Conservation (phyloP, 2,329 filamentous ascomycete species). For the Diaporthe vexans region DNA sequence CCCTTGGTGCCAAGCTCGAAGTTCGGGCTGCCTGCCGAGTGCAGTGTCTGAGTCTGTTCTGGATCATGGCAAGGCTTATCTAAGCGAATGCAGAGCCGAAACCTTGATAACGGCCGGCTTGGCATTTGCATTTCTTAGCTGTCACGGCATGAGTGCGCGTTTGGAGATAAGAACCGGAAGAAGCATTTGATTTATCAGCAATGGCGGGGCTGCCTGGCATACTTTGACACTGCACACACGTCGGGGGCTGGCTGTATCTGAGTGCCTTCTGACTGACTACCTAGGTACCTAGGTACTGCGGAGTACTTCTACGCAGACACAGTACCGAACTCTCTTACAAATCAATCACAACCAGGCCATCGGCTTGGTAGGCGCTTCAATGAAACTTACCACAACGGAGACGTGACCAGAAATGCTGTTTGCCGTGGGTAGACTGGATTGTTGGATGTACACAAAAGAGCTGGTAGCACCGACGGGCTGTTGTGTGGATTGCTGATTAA, state of each 20-base stretch:
- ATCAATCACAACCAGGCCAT: too few relatives aligned
- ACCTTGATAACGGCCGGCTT: slow-evolving; percentile 5
- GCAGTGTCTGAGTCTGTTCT: neutral
- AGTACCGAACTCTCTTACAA: neutral
- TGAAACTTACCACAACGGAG: neutral
- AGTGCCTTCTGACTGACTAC: too few relatives aligned
- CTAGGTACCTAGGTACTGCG: neutral
- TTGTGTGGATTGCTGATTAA: neutral
- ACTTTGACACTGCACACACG: neutral
- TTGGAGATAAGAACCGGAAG: slow-evolving; percentile 2
- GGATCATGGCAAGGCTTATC: slow-evolving; percentile 21
- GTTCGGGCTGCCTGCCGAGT: neutral
- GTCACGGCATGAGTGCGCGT: neutral
- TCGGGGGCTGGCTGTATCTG: neutral
- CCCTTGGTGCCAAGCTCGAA: slow-evolving; percentile 19
- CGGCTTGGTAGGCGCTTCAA: neutral
- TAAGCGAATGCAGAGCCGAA: slow-evolving; percentile 29
- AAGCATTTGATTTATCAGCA: slow-evolving; percentile 29
- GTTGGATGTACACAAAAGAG: neutral
- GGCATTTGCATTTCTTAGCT: slow-evolving; percentile 17
- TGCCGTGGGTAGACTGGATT: too few relatives aligned
- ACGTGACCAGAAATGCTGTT: neutral
- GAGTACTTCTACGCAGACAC: neutral
- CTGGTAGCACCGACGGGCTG: neutral
- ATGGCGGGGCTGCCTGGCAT: neutral